Conservation (phyloP, 495 filamentous ascomycete species). For the Pyrenula aspistea region DNA sequence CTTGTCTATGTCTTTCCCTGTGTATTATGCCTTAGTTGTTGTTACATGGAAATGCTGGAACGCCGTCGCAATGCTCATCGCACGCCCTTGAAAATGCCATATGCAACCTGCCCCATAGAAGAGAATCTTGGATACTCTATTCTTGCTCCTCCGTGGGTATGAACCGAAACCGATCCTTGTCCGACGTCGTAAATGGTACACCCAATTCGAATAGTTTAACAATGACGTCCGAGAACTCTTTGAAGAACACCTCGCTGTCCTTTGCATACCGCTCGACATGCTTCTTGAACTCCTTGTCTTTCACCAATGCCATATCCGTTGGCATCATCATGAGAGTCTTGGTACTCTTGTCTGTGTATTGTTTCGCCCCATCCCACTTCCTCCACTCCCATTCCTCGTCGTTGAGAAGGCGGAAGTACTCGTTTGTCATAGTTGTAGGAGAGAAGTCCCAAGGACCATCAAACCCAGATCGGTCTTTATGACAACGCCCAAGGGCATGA, state of each 20-base stretch:
- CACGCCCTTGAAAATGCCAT: too few species aligned
- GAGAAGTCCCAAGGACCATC: conserved; percentile 95
- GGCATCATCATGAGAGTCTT: conserved; percentile 96
- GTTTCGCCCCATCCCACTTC: conserved; percentile 87
- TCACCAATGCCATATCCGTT: conserved; percentile 74
- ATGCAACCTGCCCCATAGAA: too few species aligned
- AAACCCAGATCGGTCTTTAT: conserved; percentile 79
- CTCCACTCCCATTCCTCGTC: conserved; percentile 85
- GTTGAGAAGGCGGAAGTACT: conserved; percentile 78
- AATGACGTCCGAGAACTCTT: conserved; percentile 73
- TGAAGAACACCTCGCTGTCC: conserved; percentile 86
- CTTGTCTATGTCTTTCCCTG: too few species aligned
- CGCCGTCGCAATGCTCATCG: too few species aligned
- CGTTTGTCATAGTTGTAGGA: conserved; percentile 87
- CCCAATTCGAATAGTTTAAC: conserved; percentile 86
- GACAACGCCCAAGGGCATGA: conserved; percentile 87
- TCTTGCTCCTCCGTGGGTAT: conserved; percentile 43
- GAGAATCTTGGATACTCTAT: too few species aligned
- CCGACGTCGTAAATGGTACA: conserved; percentile 68
- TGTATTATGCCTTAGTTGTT: too few species aligned
- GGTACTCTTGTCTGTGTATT: conserved; percentile 75
- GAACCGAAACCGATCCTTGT: conserved; percentile 61
- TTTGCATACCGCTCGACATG: conserved; percentile 86
- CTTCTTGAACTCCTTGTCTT: conserved; percentile 78
- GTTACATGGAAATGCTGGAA: too few species aligned